Conservation (phyloP, 768 basidiomycete species). For the Terana coerulea region DNA sequence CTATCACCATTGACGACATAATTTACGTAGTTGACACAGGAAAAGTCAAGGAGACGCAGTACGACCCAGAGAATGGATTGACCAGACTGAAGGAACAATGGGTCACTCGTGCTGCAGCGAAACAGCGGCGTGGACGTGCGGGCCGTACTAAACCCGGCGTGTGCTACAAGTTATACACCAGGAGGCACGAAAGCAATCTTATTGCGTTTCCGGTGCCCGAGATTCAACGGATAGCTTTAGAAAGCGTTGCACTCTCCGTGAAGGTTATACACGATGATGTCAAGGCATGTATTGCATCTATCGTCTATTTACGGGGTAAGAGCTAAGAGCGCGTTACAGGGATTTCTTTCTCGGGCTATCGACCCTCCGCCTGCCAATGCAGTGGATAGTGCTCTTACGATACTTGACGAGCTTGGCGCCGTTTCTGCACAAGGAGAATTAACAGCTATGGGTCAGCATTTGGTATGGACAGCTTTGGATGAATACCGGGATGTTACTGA, state of each 20-base stretch:
- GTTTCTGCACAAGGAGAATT: constrained; percentile 58
- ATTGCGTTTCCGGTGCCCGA: constrained; percentile 76
- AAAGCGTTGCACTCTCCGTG: constrained; percentile 75
- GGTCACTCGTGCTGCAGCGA: constrained; percentile 73
- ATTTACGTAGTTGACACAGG: constrained; percentile 83
- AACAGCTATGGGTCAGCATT: constrained; percentile 80
- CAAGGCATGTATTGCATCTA: constrained; percentile 39
- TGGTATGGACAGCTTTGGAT: constrained; percentile 39
- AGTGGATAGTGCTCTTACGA: constrained; percentile 72
- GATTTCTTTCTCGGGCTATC: constrained; percentile 70
- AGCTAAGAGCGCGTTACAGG: constrained; percentile 29
- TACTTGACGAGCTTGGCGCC: constrained; percentile 75
- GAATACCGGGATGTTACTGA: not conserved
- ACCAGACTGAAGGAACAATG: constrained; percentile 77
- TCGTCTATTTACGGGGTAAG: not conserved
- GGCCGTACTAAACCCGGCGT: constrained; percentile 79
- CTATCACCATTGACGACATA: constrained; percentile 88
- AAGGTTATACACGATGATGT: constrained; percentile 82
- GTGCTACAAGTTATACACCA: constrained; percentile 88
- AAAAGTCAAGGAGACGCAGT: constrained; percentile 80
- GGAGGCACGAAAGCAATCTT: constrained; percentile 67
- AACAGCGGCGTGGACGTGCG: constrained; percentile 85
- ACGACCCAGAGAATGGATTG: constrained; percentile 66
- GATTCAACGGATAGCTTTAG: constrained; percentile 82
- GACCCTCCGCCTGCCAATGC: constrained; percentile 77